Evolutionary conservation across 768 basidiomycete species (phyloP), one percentile per base, ranked within the genome.

Genomic region (Podaxis sp.): DNA sequence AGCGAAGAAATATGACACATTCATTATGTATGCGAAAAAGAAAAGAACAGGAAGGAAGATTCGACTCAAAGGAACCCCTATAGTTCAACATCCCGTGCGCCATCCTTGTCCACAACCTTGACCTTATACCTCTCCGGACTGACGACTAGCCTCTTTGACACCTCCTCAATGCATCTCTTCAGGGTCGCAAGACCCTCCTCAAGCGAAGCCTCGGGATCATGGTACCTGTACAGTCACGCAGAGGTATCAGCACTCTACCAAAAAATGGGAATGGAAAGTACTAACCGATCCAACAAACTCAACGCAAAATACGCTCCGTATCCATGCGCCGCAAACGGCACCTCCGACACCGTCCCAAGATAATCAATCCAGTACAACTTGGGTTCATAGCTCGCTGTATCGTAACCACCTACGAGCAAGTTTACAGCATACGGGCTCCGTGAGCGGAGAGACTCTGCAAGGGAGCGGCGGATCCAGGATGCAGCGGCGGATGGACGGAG

Each of bases 341-440:
- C 90, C 58, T 87, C 84, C 2, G 88, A 83, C 69, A 91, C 81
- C 4, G 97, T 96, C 25, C 97, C 97, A 35, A 97, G 82, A 73
- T 96, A 94, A 77, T 99, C 97, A 62, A 98, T 80, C 95, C 95
- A 98, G 78, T 95, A 97, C 11, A 96, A 80, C 64, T 85, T 84
- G 4, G 95, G 93, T 14, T 77, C 77, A 64, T 83, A 68, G 5
- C 82, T 82, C 42, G 91, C 85, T 56, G 84, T 84, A 73, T 99
- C 97, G 72, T 87, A 98, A 13, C 97, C 97, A 5, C 91, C 96
- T 9, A 99, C 76, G 4, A 99, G 87, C 2, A 99, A 79, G 71
- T 98, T 96, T 67, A 99, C 97, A 1, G 88, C 72, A 73, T 97
- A 98, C 0, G 96, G 90, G 56, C 84, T 82, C 61, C 91, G 84